Conservation (phyloP, 2,329 filamentous ascomycete genomes). For the Ascochyta viciae-villosae region DNA sequence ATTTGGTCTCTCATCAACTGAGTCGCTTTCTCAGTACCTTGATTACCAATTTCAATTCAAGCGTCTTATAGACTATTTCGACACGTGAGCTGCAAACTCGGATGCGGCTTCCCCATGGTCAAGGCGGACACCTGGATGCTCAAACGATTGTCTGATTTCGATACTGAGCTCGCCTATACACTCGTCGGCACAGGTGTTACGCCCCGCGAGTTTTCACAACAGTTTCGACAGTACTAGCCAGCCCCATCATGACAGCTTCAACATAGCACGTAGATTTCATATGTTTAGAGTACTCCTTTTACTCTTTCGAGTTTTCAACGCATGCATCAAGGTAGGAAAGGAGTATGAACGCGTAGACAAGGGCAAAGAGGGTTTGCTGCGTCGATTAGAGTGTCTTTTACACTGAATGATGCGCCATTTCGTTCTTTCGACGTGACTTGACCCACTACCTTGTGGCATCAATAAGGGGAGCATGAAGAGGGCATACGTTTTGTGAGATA, state of each 20-base stretch:
- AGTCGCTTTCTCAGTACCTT: no score
- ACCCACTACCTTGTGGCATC: no score
- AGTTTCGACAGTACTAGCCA: constrained; percentile 52
- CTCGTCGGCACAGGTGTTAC: no score
- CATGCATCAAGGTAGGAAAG: constrained; percentile 58
- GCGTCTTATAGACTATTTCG: no score
- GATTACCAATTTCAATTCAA: no score
- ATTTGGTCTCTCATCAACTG: no score
- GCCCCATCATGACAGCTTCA: constrained; percentile 66
- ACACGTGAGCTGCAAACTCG: constrained; percentile 40
- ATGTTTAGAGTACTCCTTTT: constrained; percentile 50
- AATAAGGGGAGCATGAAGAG: no score
- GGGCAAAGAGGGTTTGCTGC: constrained; percentile 68
- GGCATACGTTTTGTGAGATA: no score
- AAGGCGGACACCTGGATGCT: constrained; percentile 35
- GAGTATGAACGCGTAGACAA: constrained; percentile 60
- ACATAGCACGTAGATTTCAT: constrained; percentile 64
- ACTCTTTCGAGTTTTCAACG: constrained; percentile 47
- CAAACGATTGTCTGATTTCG: no score
- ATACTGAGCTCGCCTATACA: no score
- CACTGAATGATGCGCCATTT: constrained; percentile 39
- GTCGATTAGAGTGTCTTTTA: constrained; percentile 65
- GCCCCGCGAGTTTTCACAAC: constrained; percentile 52
- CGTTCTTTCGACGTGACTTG: constrained; percentile 9
- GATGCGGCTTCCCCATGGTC: constrained; percentile 44